Base-by-base conservation (phyloP, 2,329 filamentous ascomycete species). In the Neonectria coccinea region DNA sequence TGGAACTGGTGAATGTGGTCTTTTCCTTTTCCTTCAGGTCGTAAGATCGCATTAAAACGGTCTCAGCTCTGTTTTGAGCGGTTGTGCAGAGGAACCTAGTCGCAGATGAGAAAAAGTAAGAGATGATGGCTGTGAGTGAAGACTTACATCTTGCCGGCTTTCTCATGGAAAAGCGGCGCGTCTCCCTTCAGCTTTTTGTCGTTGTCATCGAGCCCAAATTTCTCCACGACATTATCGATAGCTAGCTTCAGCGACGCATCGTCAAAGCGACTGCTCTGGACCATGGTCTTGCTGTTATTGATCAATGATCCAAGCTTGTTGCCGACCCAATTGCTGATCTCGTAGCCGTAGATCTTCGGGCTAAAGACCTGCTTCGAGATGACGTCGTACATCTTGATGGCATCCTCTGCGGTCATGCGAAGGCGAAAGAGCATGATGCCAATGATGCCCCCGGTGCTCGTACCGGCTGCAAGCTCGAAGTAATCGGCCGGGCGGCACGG, bases 371-470 rank as follows among this genome's bases (percentile, higher is more conserved):
- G 42, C 16, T 63, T 47, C 1, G 66, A 67, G 8, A 71, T 67
- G 9, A 59, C 57, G 18, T 73, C 66, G 18, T 71, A 70, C 11
- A 68, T 56, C 3, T 47, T 20, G 5, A 72, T 72, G 0, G 69
- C 59, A 6, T 72, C 58, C 0, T 67, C 25, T 0, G 67, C 67
- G 0, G 56, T 68, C 69, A 70, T 71, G 7, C 66, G 70, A 12
- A 71, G 55, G 1, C 70, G 60, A 5, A 71, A 71, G 9, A 72
- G 66, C 70, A 65, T 61, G 52, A 65, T 53, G 14, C 62, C 57
- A 12, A 65, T 65, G 29, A 65, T 65, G 67, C 68, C 68, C 0
- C 68, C 68, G 0, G 68, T 69, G 39, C 68, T 70, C 0, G 68
- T 70, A 14, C 68, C 68, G 0, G 52, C 68, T 0, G 68, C 68